Evolutionary conservation across 2,329 filamentous ascomycete species (phyloP).

Genomic region (Rutstroemia sp.): DNA sequence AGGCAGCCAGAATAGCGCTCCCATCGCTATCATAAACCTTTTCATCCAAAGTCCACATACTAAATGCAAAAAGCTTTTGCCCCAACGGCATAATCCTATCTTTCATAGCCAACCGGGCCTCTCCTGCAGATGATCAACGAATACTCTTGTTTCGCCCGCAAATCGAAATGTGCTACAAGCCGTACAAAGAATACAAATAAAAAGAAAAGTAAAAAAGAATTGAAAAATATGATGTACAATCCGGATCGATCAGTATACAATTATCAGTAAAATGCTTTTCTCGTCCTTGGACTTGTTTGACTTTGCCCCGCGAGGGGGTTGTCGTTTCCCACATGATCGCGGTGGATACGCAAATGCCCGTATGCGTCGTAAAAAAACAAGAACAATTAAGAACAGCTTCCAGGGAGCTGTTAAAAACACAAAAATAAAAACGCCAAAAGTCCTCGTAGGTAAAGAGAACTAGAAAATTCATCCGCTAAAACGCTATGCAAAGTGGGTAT

Average conservation of each 20-base stretch:
- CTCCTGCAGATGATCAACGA: neutral
- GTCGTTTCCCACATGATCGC: neutral
- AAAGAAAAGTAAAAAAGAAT: neutral
- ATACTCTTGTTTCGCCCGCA: neutral
- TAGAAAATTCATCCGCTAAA: conserved; percentile 29
- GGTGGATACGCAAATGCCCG: neutral
- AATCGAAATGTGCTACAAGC: neutral
- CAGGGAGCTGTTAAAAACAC: neutral
- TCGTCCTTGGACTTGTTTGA: neutral
- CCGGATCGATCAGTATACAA: conserved; percentile 8
- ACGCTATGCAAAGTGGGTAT: conserved; percentile 32
- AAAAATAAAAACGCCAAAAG: neutral
- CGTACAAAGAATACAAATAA: conserved; percentile 3
- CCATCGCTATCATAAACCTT: neutral
- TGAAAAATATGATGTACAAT: conserved; percentile 9
- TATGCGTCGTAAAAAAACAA: neutral
- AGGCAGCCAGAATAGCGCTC: neutral
- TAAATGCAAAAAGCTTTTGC: neutral
- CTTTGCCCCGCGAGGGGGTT: neutral
- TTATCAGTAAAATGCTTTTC: conserved; percentile 6
- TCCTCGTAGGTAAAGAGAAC: neutral
- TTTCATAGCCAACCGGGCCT: neutral
- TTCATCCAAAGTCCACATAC: neutral
- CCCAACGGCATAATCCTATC: neutral
- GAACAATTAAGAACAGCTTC: neutral